Conservation (phyloP, 2,329 filamentous ascomycete species). For the Sporothrix schenckii region DNA sequence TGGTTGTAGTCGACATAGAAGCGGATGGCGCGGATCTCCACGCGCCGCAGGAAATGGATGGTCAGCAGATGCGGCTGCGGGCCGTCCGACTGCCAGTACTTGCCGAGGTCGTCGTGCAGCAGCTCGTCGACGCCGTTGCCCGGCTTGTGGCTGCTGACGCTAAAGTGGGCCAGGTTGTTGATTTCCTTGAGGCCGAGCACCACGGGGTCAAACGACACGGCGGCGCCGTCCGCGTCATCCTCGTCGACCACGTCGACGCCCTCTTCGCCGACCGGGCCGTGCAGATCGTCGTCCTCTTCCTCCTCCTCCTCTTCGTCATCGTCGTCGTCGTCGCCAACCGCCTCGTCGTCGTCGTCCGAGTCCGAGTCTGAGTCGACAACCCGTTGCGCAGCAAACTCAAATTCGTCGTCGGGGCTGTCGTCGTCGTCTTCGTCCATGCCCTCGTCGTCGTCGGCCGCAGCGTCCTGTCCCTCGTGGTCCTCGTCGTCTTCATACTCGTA, state of each 20-base stretch:
- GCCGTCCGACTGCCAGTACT: slow-evolving; percentile 87
- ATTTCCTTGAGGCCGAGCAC: slow-evolving; percentile 74
- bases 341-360: slow-evolving; percentile 32
- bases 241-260: slow-evolving; percentile 31
- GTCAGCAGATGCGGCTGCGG: slow-evolving; percentile 78
- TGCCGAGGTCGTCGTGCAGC: slow-evolving; percentile 69
- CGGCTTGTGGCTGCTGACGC: slow-evolving; percentile 78
- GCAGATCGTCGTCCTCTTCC: slow-evolving; percentile 32
- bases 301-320: slow-evolving; percentile 32
- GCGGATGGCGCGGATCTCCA: slow-evolving; percentile 75
- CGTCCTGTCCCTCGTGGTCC: slow-evolving; percentile 31
- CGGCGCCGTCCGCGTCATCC: slow-evolving; percentile 27
- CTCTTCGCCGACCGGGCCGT: slow-evolving; percentile 32
- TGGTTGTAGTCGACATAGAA: slow-evolving; percentile 87
- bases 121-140: slow-evolving; percentile 78
- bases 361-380: slow-evolving; percentile 34
- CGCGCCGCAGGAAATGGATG: slow-evolving; percentile 82
- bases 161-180: slow-evolving; percentile 80
- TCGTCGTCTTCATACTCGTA: not conserved
- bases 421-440: slow-evolving; percentile 35
- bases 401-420: slow-evolving; percentile 30
- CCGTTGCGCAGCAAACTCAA: not conserved
- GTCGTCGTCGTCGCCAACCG: slow-evolving; percentile 34
- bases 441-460: slow-evolving; percentile 31
- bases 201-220: slow-evolving; percentile 54